phyloP scores from a whole-genome alignment of 2,329 filamentous ascomycete species.

The Dactylonectria estremocensis region DNA sequence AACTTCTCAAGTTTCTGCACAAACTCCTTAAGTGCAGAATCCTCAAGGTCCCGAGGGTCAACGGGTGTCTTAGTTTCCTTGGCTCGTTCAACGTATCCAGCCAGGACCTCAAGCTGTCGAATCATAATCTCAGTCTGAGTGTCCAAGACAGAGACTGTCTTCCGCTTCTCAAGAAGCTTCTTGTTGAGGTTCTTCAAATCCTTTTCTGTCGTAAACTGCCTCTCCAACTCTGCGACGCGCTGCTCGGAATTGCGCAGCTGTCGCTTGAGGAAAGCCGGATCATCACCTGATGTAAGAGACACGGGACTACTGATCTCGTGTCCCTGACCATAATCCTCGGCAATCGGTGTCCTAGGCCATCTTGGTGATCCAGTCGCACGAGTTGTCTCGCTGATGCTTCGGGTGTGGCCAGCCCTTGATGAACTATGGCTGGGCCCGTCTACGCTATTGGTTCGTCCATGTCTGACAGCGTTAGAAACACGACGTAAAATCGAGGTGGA shows the following conservation, averaged over 20 bases:
- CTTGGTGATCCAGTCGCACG: slow-evolving; percentile 75
- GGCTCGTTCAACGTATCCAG: slow-evolving; percentile 87
- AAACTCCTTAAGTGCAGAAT: slow-evolving; percentile 91
- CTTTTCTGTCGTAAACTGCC: slow-evolving; percentile 78
- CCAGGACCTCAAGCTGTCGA: slow-evolving; percentile 89
- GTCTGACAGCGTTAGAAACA: slow-evolving; percentile 93
- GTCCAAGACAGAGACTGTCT: slow-evolving; percentile 94
- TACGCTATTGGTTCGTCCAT: slow-evolving; percentile 90
- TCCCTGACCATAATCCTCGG: slow-evolving; percentile 66
- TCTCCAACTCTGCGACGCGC: slow-evolving; percentile 87
- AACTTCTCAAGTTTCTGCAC: slow-evolving; percentile 80
- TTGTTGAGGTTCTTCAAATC: slow-evolving; percentile 85
- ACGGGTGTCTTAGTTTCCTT: slow-evolving; percentile 87
- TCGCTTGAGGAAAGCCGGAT: slow-evolving; percentile 77
- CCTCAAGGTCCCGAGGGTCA: slow-evolving; percentile 86
- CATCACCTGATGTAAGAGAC: slow-evolving; percentile 75
- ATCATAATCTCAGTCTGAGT: slow-evolving; percentile 97
- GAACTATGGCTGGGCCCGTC: slow-evolving; percentile 64
- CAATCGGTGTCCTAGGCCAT: slow-evolving; percentile 78
- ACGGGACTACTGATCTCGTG: slow-evolving; percentile 82
- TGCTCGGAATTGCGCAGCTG: slow-evolving; percentile 88
- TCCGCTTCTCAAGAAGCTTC: slow-evolving; percentile 91
- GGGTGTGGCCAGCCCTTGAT: slow-evolving; percentile 65
- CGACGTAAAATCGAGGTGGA: slow-evolving; percentile 87
- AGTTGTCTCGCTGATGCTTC: slow-evolving; percentile 79